phyloP scores from a whole-genome alignment of 169 alveolate genomes.

The Plasmodium gaboni region DNA sequence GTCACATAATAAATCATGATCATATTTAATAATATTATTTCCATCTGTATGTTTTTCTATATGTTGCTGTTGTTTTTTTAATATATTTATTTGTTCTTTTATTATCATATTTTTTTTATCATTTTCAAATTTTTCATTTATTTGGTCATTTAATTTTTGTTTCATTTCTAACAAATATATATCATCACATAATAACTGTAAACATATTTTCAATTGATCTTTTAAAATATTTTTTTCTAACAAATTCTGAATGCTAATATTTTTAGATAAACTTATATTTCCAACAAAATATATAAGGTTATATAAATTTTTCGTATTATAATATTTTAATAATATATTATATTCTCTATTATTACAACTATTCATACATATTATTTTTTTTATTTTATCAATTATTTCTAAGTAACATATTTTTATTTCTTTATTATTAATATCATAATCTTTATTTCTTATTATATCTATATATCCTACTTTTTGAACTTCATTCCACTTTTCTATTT shows the following conservation, averaged over 20 bases:
- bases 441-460: not conserved
- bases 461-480: slow-evolving; percentile 12
- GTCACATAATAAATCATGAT: slow-evolving; percentile 78
- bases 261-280: slow-evolving; percentile 45
- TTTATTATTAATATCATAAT: not conserved
- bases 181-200: slow-evolving; percentile 80
- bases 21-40: slow-evolving; percentile 76
- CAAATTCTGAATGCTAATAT: slow-evolving; percentile 65
- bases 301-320: slow-evolving; percentile 38
- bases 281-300: slow-evolving; percentile 43
- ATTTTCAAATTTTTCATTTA: slow-evolving; percentile 77
- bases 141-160: slow-evolving; percentile 76
- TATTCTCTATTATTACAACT: slow-evolving; percentile 30
- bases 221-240: slow-evolving; percentile 75
- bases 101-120: slow-evolving; percentile 81
- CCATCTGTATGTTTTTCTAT: not conserved
- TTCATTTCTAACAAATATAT: slow-evolving; percentile 80
- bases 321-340: slow-evolving; percentile 57
- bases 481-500: slow-evolving; percentile 47
- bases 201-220: slow-evolving; percentile 71
- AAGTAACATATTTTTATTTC: slow-evolving; percentile 40
- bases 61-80: slow-evolving; percentile 13
- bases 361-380: slow-evolving; percentile 35
- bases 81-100: slow-evolving; percentile 75
- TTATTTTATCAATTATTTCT: slow-evolving; percentile 53